Evolutionary conservation across 202 grass and related monocot species (phyloP).

Genomic region (Schoenoplectus triqueter): DNA sequence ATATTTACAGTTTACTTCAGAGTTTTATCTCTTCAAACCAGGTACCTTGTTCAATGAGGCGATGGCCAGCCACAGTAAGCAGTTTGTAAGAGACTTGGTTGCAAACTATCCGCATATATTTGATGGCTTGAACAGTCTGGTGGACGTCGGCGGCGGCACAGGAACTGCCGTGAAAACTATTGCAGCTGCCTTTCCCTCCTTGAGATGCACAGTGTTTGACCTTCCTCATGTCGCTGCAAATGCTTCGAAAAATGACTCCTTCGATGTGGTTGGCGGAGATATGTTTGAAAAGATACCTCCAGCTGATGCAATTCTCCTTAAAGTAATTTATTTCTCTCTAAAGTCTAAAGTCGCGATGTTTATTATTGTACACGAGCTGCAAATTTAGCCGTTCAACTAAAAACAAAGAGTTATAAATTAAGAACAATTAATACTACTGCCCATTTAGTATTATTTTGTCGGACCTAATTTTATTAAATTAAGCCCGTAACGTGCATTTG

Average conservation of each 20-base stretch:
- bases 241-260: too few relatives aligned
- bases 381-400: neutral
- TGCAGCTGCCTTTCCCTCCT: slow-evolving; percentile 31
- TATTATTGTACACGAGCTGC: too few relatives aligned
- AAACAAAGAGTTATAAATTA: neutral
- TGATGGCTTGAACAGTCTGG: neutral
- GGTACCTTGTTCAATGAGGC: neutral
- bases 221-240: slow-evolving; percentile 32
- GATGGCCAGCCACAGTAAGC: neutral
- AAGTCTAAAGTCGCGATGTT: neutral
- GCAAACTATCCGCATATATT: neutral
- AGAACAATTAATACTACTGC: too few relatives aligned
- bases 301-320: slow-evolving; percentile 34
- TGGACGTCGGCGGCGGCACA: neutral
- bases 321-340: slow-evolving; percentile 3
- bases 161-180: neutral
- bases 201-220: slow-evolving; percentile 44
- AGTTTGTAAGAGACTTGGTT: neutral
- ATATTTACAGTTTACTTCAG: neutral
- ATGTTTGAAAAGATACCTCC: slow-evolving; percentile 43
- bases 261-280: slow-evolving; percentile 27
- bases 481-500: neutral
- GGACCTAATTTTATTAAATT: too few relatives aligned
- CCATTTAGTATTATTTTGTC: too few relatives aligned
- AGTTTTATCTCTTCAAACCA: neutral